A percentile compares a stretch with the other conserved stretches of the same genome.
Evolutionary conservation across 495 filamentous ascomycete species (phyloP).

Genomic region (Schizothecium vesticola): DNA sequence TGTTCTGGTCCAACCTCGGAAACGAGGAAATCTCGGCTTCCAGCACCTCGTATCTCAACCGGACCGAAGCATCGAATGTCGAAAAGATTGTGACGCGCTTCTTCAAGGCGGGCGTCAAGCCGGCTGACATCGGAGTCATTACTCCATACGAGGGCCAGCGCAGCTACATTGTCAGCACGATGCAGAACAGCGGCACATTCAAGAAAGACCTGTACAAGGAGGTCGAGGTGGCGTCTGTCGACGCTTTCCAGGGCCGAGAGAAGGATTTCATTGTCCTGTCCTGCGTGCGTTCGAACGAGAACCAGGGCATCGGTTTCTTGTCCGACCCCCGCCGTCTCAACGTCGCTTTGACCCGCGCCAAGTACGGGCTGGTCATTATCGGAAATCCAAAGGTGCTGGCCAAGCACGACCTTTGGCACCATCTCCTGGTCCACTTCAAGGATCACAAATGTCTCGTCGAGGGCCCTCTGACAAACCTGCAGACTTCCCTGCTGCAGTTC

Average conservation of each 20-base stretch:
- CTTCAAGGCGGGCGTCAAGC: slow-evolving; percentile 97
- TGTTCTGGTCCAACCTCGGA: slow-evolving; percentile 99
- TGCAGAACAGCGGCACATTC: slow-evolving; percentile 95
- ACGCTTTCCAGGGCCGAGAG: slow-evolving; percentile 98
- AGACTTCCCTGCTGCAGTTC: slow-evolving; percentile 92
- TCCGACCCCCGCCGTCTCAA: slow-evolving; percentile 97
- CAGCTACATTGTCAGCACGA: slow-evolving; percentile 96
- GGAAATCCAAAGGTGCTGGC: slow-evolving; percentile 97
- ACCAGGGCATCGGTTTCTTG: slow-evolving; percentile 98
- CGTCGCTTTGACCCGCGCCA: slow-evolving; percentile 95
- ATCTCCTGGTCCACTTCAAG: slow-evolving; percentile 94
- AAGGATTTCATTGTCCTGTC: slow-evolving; percentile 99
- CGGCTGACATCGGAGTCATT: slow-evolving; percentile 90
- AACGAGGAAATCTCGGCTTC: slow-evolving; percentile 98
- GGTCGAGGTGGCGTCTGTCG: slow-evolving; percentile 95
- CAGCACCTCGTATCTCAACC: slow-evolving; percentile 96
- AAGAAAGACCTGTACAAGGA: slow-evolving; percentile 99
- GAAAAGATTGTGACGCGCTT: slow-evolving; percentile 98
- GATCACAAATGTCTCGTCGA: slow-evolving; percentile 94
- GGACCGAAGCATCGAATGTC: slow-evolving; percentile 93
- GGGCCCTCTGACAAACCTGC: slow-evolving; percentile 91
- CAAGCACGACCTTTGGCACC: slow-evolving; percentile 98
- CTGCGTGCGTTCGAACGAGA: slow-evolving; percentile 97
- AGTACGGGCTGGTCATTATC: slow-evolving; percentile 92
- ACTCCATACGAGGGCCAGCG: slow-evolving; percentile 98